Evolutionary conservation across 371 early-diverging fungal species (phyloP).

Genomic region (Umbelopsis sp.): DNA sequence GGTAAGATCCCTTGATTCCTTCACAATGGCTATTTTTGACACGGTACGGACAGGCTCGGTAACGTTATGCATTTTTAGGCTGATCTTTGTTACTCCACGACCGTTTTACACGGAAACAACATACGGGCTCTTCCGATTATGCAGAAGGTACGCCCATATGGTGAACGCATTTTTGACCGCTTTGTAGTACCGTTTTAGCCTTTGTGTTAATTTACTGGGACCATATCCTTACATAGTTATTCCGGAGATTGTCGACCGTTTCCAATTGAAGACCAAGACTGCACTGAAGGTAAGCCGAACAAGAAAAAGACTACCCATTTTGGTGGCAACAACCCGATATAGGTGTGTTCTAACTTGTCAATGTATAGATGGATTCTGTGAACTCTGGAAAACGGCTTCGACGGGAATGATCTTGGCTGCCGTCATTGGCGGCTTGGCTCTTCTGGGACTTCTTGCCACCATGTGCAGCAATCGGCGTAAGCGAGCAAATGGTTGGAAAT

Average conservation of each 20-base stretch:
- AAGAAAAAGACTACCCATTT: not conserved
- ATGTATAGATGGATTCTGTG: constrained; percentile 49
- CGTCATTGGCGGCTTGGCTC: constrained; percentile 41
- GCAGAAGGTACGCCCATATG: constrained; percentile 36
- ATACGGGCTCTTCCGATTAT: constrained; percentile 47
- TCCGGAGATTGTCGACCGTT: constrained; percentile 49
- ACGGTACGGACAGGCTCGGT: not conserved
- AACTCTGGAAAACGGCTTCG: constrained; percentile 49
- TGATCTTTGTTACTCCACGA: constrained; percentile 46
- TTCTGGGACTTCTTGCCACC: constrained; percentile 40
- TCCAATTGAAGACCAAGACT: constrained; percentile 49
- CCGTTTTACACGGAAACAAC: constrained; percentile 54
- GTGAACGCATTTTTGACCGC: not conserved
- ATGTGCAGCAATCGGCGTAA: constrained; percentile 50
- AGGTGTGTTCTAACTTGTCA: not conserved
- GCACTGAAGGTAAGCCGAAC: constrained; percentile 41
- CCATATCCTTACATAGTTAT: constrained; percentile 25
- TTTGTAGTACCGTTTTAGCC: not conserved
- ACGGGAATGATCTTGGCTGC: constrained; percentile 48
- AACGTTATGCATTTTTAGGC: constrained; percentile 27
- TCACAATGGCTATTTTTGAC: not conserved
- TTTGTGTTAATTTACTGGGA: not conserved
- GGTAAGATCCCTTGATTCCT: constrained; percentile 28
- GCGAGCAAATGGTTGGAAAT: constrained; percentile 44
- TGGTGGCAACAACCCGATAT: not conserved